Base-by-base conservation (phyloP, 1,284 basidiomycete genomes). In the Irpex sp. region DNA sequence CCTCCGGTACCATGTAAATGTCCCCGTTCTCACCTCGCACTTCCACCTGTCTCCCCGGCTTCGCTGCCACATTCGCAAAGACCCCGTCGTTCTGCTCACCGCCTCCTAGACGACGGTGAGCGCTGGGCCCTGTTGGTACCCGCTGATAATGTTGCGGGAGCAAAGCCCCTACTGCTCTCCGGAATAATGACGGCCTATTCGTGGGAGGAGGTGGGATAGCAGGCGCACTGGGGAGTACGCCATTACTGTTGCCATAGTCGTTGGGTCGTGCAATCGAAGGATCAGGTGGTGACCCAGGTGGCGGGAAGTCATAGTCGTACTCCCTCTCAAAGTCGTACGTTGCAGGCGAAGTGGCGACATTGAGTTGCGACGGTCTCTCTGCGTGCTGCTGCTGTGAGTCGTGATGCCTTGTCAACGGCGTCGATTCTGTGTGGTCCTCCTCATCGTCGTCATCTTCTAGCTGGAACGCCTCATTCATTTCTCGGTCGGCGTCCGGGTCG, bases 31-130 rank as follows among this genome's bases (percentile, higher is more conserved):
- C 81, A 21, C 78, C 78, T 49, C 68, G 77, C 31, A 85, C 75
- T 17, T 81, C 74, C 33, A 81, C 73, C 4, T 77, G 72, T 59
- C 77, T 73, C 49, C 79, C 79, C 1, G 97, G 96, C 74, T 98
- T 97, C 0, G 97, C 97, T 65, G 87, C 89, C 43, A 99, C 87
- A 73, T 99, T 99, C 53, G 92, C 89, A 75, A 98, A 99, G 4
- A 99, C 96, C 11, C 97, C 97, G 70, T 97, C 95, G 70, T 97
- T 95, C 53, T 92, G 87, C 7, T 82, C 84, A 0, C 95, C 95
- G 1, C 93, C 90, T 15, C 93, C 95, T n/a, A 82, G 69, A 6
- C 76, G 70, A 5, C 72, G 62, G 1, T 63, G 66, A n/a, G 57
- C 57, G 37, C 62, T 66, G 65, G 68, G 56, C 68, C 71, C 69